These are phyloP conservation scores for Echeveria elegans DNA, from an alignment of 164 flowering plant genomes.

Conservation along the genomic window DNA sequence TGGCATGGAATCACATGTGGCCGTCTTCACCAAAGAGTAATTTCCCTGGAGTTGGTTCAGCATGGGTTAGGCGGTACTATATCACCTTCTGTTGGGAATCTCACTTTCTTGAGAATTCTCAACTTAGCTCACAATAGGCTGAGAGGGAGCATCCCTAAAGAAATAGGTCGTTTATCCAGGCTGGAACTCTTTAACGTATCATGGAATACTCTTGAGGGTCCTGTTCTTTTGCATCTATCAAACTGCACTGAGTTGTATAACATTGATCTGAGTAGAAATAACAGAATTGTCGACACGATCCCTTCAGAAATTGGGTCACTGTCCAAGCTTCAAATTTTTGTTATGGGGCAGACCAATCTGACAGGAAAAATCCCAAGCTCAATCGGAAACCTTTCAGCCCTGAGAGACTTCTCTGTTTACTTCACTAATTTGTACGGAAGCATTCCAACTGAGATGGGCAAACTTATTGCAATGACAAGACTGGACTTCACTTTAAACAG, in stretches of 20 bases:
- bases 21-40: slow-evolving; percentile 18
- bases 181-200: slow-evolving; percentile 3
- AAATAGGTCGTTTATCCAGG: slow-evolving; percentile 13
- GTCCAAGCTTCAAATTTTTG: slow-evolving; percentile 3
- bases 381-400: slow-evolving; percentile 16
- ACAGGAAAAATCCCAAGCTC: slow-evolving; percentile 11
- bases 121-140: slow-evolving; percentile 17
- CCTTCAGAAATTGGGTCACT: slow-evolving; percentile 7
- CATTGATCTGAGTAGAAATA: slow-evolving; percentile 3
- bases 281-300: slow-evolving; percentile 8
- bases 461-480: neutral
- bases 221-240: neutral
- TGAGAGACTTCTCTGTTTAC: neutral
- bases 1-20: slow-evolving; percentile 31
- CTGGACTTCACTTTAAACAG: neutral
- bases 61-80: slow-evolving; percentile 18
- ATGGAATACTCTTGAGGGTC: neutral
- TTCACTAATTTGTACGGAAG: slow-evolving; percentile 10
- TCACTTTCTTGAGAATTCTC: slow-evolving; percentile 20
- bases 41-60: slow-evolving; percentile 6
- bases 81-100: slow-evolving; percentile 25
- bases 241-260: slow-evolving; percentile 1
- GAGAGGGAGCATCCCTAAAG: slow-evolving; percentile 16
- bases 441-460: slow-evolving; percentile 12
- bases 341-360: neutral